Base-by-base conservation (phyloP, 257 asterid species). In the Cruciata laevipes region DNA sequence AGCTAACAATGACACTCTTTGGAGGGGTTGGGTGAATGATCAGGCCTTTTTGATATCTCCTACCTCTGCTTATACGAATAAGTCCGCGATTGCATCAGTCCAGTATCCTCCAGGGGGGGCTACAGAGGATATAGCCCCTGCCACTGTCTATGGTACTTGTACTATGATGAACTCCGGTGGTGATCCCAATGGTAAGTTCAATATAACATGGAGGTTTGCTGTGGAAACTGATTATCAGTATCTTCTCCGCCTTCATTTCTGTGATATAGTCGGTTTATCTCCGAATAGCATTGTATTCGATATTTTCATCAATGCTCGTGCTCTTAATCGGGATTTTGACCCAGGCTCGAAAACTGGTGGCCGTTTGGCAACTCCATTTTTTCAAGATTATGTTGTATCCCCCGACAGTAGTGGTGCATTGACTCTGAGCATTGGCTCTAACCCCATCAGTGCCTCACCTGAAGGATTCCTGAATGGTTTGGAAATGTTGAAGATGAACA, bases 91-190 rank as follows among this genome's bases (percentile, higher is more conserved):
- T 7, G 70, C 14, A 12, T 71, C 89, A 4, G 96, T 91, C 18
- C 66, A 13, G 61, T 90, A 90, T 73, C 89, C 93, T 2, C 17
- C 0, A 0, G 89, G 76, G 3, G 93, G 91, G 13, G 86, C 91
- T 11, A 84, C 80, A 4, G 14, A 53, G 2, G 89, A 79, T 58
- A 69, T 27, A 17, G 96, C 97, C 67, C 97, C 97, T 2, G 79
- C 18, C 3, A 73, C 95, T 10, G 96, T 91, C 47, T 91, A 88
- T 21, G 97, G 97, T 21, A 88, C 97, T 62, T 85, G 89, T 55
- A 80, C 83, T 0, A 73, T 69, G 70, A 80, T 91, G 93, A 63
- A 80, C 32, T 79, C 92, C 0, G 70, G 4, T 1, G 44, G 1
- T 14, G 78, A 88, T 73, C 93, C 87, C 0, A 32, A 21, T 14